Conservation (phyloP, 768 basidiomycete genomes). For the Zangia roseola region DNA sequence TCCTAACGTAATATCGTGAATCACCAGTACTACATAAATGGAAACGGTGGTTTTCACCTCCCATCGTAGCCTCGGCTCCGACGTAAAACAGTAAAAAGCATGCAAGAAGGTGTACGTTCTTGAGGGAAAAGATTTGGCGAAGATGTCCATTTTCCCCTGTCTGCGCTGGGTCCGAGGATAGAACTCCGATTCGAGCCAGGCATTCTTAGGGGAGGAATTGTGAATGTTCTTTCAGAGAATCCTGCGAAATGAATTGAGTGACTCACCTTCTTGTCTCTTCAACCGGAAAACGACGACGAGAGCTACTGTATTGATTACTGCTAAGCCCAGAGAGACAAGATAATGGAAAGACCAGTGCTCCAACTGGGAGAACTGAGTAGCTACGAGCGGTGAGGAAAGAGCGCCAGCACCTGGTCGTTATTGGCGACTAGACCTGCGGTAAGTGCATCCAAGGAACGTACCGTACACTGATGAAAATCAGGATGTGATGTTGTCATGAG, state of each 20-base stretch:
- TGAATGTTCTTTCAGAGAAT: not conserved
- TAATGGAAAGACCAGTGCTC: slow-evolving; percentile 42
- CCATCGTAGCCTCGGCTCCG: slow-evolving; percentile 53
- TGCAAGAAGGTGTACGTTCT: slow-evolving; percentile 44
- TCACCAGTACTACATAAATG: not conserved
- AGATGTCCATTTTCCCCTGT: slow-evolving; percentile 38
- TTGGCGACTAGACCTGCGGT: not conserved
- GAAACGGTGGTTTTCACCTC: slow-evolving; percentile 33
- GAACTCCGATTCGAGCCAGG: slow-evolving; percentile 37
- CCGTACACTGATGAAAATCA: slow-evolving; percentile 13
- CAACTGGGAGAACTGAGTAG: slow-evolving; percentile 48
- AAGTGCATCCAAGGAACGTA: not conserved
- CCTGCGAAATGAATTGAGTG: not conserved
- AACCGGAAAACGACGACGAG: slow-evolving; percentile 60
- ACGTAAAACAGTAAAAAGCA: slow-evolving; percentile 46
- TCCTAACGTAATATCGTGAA: slow-evolving; percentile 33
- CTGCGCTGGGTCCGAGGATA: slow-evolving; percentile 23
- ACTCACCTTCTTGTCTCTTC: slow-evolving; percentile 66
- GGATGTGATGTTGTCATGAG: not conserved
- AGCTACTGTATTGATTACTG: slow-evolving; percentile 50
- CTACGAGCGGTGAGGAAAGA: slow-evolving; percentile 49
- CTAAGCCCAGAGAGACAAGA: slow-evolving; percentile 60
- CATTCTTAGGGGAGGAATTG: slow-evolving; percentile 32
- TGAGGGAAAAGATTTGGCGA: slow-evolving; percentile 44
- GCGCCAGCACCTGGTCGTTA: slow-evolving; percentile 45